Percentiles rank a stretch among this genome's conserved stretches.
These are phyloP conservation scores for Hypholoma sublateritium DNA, from an alignment of 768 basidiomycete genomes.

Conservation along the genomic window DNA sequence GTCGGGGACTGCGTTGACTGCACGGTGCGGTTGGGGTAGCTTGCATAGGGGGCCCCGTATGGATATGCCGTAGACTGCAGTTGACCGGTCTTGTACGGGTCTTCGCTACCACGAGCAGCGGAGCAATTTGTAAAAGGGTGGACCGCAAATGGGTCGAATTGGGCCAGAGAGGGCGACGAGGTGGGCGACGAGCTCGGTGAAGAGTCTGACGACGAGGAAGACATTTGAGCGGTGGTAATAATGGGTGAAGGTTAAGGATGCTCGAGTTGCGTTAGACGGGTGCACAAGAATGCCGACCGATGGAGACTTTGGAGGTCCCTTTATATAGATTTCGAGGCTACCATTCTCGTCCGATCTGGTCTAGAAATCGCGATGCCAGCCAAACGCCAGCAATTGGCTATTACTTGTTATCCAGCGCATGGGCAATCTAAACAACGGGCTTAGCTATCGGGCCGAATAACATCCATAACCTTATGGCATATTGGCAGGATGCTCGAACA, in stretches of 20 bases:
- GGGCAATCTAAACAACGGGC: not conserved
- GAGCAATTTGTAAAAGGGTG: conserved; percentile 32
- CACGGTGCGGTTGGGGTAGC: not conserved
- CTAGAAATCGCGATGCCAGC: not conserved
- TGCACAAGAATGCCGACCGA: not conserved
- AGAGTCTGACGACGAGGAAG: conserved; percentile 18
- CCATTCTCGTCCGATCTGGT: conserved; percentile 1
- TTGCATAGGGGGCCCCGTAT: conserved; percentile 4
- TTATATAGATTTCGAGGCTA: conserved; percentile 1
- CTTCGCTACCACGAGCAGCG: conserved; percentile 13
- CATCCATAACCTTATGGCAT: not conserved
- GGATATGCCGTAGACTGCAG: conserved; percentile 11
- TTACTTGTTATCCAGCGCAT: not conserved
- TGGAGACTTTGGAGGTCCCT: not conserved
- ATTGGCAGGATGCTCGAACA: conserved; percentile 3
- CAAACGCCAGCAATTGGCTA: not conserved
- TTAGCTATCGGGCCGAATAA: conserved; percentile 5
- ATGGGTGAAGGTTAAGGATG: not conserved
- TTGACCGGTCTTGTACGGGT: not conserved
- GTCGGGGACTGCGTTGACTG: conserved; percentile 7
- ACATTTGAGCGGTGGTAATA: conserved; percentile 3
- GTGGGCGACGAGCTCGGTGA: conserved; percentile 20
- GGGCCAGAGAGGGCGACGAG: conserved; percentile 15
- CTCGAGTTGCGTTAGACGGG: not conserved
- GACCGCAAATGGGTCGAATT: conserved; percentile 30